Percentiles rank a stretch among this genome's conserved stretches.
Evolutionary conservation across 352 stramenopile species (phyloP).

Genomic region (Labyrinthula sp.): DNA sequence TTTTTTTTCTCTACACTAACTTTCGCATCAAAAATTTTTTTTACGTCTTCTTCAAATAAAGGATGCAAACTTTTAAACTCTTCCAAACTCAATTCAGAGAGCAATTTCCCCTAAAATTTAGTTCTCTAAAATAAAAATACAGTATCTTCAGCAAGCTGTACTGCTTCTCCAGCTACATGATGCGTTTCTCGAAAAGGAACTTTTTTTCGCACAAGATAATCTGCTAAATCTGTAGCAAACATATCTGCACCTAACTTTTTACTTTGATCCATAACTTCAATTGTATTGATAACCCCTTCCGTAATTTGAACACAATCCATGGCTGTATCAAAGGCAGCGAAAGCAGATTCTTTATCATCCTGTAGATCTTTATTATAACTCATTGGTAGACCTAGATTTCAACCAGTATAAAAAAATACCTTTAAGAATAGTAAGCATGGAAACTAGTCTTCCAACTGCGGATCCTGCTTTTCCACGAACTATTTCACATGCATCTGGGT

Average conservation of each 20-base stretch:
- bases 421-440: constrained; percentile 87
- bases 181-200: constrained; percentile 98
- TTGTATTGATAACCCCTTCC: constrained; percentile 79
- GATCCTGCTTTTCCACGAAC: constrained; percentile 85
- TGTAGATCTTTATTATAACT: constrained; percentile 99
- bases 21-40: constrained; percentile 63
- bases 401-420: too few relatives aligned
- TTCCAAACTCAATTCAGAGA: constrained; percentile 61
- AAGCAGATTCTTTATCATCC: constrained; percentile 93
- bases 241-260: constrained; percentile 92
- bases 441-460: constrained; percentile 72
- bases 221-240: constrained; percentile 91
- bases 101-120: constrained; percentile 40
- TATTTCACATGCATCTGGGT: constrained; percentile 92
- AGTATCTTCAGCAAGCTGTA: constrained; percentile 64
- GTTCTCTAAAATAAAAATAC: constrained; percentile 2
- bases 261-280: constrained; percentile 76
- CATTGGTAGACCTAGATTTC: constrained; percentile 66
- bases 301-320: constrained; percentile 86
- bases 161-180: constrained; percentile 79
- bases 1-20: constrained; percentile 36
- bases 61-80: constrained; percentile 60
- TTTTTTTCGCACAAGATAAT: constrained; percentile 93
- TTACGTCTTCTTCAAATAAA: constrained; percentile 62
- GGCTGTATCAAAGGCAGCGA: constrained; percentile 85